Conservation (phyloP, 768 basidiomycete genomes). For the Tricholoma matsutake region DNA sequence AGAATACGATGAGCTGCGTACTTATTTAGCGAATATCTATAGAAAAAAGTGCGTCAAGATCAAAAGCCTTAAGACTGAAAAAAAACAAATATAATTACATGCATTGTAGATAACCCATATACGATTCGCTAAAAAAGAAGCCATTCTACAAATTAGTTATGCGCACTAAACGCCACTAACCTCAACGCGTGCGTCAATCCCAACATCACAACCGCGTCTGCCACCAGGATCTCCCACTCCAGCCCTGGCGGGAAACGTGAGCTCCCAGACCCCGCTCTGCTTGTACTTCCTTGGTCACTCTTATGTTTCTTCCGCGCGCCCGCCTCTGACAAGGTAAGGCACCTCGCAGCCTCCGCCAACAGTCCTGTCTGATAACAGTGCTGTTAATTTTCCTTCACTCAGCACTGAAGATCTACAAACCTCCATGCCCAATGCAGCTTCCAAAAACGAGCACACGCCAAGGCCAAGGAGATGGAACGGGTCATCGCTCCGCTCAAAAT, state of each 20-base stretch:
- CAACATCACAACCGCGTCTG: conserved; percentile 67
- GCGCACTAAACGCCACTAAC: conserved; percentile 33
- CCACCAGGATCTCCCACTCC: conserved; percentile 76
- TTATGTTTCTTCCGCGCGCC: conserved; percentile 52
- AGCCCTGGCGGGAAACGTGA: conserved; percentile 54
- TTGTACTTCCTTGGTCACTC: neutral
- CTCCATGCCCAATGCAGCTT: conserved; percentile 83
- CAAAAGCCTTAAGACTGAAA: neutral
- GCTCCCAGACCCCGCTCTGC: conserved; percentile 26
- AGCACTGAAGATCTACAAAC: conserved; percentile 29
- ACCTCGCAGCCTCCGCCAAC: conserved; percentile 59
- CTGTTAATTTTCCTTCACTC: neutral
- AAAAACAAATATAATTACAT: conserved; percentile 42
- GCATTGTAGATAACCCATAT: conserved; percentile 78
- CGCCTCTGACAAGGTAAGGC: conserved; percentile 57
- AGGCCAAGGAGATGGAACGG: conserved; percentile 73
- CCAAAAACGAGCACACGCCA: conserved; percentile 70
- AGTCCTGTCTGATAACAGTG: conserved; percentile 42
- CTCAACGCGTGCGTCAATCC: conserved; percentile 70
- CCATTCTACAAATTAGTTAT: neutral
- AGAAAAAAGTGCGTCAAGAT: conserved; percentile 5
- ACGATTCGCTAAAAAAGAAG: conserved; percentile 54
- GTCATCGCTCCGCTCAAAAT: conserved; percentile 50
- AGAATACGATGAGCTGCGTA: neutral
- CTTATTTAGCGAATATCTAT: conserved; percentile 20